phyloP scores from a whole-genome alignment of 78 protist species.

The Anaeramoeba ignava region DNA sequence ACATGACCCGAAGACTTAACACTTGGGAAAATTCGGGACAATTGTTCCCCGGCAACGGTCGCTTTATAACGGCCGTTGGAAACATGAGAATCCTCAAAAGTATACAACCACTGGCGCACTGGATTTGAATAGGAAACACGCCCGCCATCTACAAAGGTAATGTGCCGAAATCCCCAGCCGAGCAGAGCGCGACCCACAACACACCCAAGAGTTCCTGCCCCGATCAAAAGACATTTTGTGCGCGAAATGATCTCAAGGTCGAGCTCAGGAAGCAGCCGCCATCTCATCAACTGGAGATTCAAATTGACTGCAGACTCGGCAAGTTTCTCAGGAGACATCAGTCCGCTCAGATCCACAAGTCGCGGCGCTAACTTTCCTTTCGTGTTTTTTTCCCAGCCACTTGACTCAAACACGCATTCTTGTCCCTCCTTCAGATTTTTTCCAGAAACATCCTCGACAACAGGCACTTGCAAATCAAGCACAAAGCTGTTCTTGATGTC shows the following conservation, averaged over 20 bases:
- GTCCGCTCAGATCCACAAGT: constrained; percentile 28
- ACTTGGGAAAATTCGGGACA: constrained; percentile 7
- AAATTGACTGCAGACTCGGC: constrained; percentile 40
- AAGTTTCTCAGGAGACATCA: constrained; percentile 37
- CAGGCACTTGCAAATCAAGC: neutral
- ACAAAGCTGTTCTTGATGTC: neutral
- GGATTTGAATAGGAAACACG: constrained; percentile 81
- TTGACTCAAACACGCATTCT: neutral
- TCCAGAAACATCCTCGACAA: neutral
- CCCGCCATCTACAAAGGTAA: constrained; percentile 84
- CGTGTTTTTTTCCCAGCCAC: constrained; percentile 74
- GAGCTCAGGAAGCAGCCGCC: constrained; percentile 85
- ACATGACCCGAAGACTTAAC: constrained; percentile 22
- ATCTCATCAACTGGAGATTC: constrained; percentile 89
- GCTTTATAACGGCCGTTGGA: constrained; percentile 63
- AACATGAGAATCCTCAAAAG: constrained; percentile 50
- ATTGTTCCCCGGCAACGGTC: constrained; percentile 40
- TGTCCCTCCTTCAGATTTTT: neutral
- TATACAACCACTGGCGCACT: constrained; percentile 83
- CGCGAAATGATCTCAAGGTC: constrained; percentile 51
- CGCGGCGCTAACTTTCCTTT: constrained; percentile 54
- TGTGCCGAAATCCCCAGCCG: constrained; percentile 82
- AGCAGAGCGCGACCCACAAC: constrained; percentile 79
- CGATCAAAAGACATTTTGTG: constrained; percentile 73
- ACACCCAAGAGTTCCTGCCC: constrained; percentile 98